Conservation (phyloP, 2,329 filamentous ascomycete genomes). For the Ilyonectria destructans region DNA sequence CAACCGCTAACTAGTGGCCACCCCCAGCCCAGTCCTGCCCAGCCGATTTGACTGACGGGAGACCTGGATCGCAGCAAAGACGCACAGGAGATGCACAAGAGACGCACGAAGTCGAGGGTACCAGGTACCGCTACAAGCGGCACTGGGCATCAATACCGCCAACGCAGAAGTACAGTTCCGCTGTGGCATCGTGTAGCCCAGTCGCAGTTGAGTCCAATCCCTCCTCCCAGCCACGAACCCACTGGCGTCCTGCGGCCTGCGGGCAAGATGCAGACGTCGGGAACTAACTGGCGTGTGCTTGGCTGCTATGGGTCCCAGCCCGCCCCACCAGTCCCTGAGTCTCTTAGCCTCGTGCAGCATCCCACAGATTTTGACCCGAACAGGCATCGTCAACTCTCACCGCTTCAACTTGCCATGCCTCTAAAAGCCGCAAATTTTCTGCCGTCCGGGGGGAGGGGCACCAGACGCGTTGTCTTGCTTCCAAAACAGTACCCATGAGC, state of each 20-base stretch:
- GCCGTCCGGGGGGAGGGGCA: slow-evolving; percentile 40
- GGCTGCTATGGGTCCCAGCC: slow-evolving; percentile 26
- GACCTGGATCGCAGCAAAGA: slow-evolving; percentile 5
- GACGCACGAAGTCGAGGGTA: slow-evolving; percentile 4
- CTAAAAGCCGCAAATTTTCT: slow-evolving; percentile 48
- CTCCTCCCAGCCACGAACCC: slow-evolving; percentile 15
- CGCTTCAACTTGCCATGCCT: slow-evolving; percentile 43
- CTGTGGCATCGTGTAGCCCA: slow-evolving; percentile 11
- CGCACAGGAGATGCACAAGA: slow-evolving; percentile 1
- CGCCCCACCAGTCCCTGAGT: slow-evolving; percentile 37
- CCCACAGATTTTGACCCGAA: slow-evolving; percentile 43
- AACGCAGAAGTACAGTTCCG: slow-evolving; percentile 46
- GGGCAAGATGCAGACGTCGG: slow-evolving; percentile 34
- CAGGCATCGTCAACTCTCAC: slow-evolving; percentile 49
- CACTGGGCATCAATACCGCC: slow-evolving; percentile 58
- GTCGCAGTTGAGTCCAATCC: background rate
- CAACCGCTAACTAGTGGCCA: slow-evolving; percentile 8
- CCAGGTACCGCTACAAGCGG: slow-evolving; percentile 50
- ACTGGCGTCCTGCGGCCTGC: slow-evolving; percentile 30
- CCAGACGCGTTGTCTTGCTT: slow-evolving; percentile 33
- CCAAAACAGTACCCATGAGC: slow-evolving; percentile 28
- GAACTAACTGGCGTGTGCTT: slow-evolving; percentile 29
- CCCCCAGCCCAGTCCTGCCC: background rate
- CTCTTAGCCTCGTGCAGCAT: slow-evolving; percentile 48
- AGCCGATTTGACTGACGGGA: slow-evolving; percentile 11